phyloP scores from a whole-genome alignment of 2,329 filamentous ascomycete species.

The Colletotrichum liriopes region DNA sequence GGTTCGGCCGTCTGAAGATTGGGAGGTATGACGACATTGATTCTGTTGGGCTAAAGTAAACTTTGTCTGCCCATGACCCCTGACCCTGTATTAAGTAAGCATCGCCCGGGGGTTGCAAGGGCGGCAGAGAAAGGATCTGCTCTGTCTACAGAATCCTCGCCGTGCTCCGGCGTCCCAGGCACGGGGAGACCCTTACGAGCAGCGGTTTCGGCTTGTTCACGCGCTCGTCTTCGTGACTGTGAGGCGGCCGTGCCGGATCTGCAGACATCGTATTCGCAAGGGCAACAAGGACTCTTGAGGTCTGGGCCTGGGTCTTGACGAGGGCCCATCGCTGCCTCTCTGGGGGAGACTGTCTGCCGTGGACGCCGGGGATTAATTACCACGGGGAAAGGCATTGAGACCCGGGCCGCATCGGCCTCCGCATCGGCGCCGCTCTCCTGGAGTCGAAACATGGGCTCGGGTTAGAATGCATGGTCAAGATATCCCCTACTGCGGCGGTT shows the following conservation, averaged over 20 bases:
- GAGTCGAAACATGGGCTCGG: neutral
- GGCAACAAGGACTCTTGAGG: neutral
- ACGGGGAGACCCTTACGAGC: neutral
- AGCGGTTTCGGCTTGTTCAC: constrained; percentile 13
- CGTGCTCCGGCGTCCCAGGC: neutral
- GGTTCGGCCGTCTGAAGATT: constrained; percentile 3
- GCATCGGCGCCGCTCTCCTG: neutral
- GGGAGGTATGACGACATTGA: constrained; percentile 38
- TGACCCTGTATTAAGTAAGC: neutral
- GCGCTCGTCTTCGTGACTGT: neutral
- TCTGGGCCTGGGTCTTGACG: too few species aligned
- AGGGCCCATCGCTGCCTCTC: neutral
- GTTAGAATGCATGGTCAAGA: neutral
- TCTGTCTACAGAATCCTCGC: neutral
- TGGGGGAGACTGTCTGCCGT: neutral
- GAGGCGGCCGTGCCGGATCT: too few species aligned
- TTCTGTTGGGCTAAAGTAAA: constrained; percentile 7
- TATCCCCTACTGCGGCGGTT: neutral
- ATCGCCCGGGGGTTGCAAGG: neutral
- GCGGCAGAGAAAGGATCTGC: neutral
- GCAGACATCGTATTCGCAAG: neutral
- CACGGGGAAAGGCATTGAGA: neutral
- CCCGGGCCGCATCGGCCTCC: neutral
- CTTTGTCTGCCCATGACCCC: neutral
- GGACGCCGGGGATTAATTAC: neutral